A percentile compares a stretch with the other conserved stretches of the same genome.
Conservation (phyloP, 2,329 filamentous ascomycete species). For the Trichothecium roseum region DNA sequence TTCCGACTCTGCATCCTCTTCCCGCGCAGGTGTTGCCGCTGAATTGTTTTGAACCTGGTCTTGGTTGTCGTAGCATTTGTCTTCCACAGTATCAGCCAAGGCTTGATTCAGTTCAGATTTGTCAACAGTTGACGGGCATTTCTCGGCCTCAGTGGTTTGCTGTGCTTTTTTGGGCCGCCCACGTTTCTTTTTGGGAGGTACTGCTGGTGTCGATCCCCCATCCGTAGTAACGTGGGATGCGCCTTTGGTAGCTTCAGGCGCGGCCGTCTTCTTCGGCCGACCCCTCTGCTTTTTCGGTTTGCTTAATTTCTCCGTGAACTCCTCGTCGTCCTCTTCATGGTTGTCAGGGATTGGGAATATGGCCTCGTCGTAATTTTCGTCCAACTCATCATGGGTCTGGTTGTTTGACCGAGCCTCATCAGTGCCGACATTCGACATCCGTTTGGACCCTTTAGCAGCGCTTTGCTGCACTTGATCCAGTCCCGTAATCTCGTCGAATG, state of each 20-base stretch:
- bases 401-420: background rate
- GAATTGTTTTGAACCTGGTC: background rate
- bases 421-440: background rate
- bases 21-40: background rate
- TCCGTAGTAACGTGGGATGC: background rate
- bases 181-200: conserved; percentile 23
- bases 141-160: conserved; percentile 1
- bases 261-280: conserved; percentile 18
- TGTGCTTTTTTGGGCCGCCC: conserved; percentile 30
- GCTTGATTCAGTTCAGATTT: background rate
- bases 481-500: conserved; percentile 11
- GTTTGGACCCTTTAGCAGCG: background rate
- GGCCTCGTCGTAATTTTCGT: conserved; percentile 4
- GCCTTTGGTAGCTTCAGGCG: conserved; percentile 1
- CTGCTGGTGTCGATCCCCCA: conserved; percentile 2
- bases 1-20: background rate
- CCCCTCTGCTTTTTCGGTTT: conserved; percentile 19
- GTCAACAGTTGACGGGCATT: background rate
- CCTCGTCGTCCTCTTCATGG: conserved; percentile 5
- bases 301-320: conserved; percentile 9
- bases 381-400: background rate
- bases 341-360: conserved; percentile 4
- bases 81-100: background rate
- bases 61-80: background rate
- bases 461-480: background rate